A percentile compares a stretch with the other conserved stretches of the same genome.
Conservation (phyloP, 2,329 filamentous ascomycete genomes). For the Fusarium luffae region DNA sequence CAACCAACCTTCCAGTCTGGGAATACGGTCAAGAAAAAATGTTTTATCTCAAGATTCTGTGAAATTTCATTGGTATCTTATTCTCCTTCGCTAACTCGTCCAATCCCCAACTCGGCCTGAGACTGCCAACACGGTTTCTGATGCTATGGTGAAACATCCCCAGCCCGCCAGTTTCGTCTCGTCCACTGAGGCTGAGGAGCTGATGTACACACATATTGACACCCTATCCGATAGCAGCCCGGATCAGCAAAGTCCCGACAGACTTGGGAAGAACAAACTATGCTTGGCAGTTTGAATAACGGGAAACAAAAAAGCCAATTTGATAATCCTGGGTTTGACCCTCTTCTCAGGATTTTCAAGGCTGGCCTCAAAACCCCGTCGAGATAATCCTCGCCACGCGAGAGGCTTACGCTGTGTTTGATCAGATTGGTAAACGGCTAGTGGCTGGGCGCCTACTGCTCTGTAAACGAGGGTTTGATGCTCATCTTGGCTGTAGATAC, state of each 20-base stretch:
- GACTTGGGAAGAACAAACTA: conserved; percentile 2
- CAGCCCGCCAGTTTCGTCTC: conserved; percentile 7
- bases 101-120: conserved; percentile 20
- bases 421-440: conserved; percentile 20
- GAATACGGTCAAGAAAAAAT: not conserved
- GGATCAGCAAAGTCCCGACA: conserved; percentile 22
- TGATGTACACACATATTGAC: conserved; percentile 1
- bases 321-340: conserved; percentile 28
- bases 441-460: conserved; percentile 20
- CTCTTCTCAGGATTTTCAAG: conserved; percentile 22
- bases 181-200: conserved; percentile 29
- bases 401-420: conserved; percentile 18
- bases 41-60: not conserved
- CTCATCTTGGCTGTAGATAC: conserved; percentile 26
- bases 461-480: conserved; percentile 30
- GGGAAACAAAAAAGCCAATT: conserved; percentile 14
- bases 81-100: conserved; percentile 3
- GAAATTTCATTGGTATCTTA: conserved; percentile 28
- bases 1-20: not conserved
- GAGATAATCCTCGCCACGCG: conserved; percentile 9
- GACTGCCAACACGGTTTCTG: conserved; percentile 25
- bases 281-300: conserved; percentile 27
- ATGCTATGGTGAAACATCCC: conserved; percentile 36
- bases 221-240: conserved; percentile 28
- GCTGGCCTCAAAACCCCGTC: conserved; percentile 28